A percentile compares a stretch with the other conserved stretches of the same genome.
Conservation (phyloP, 805 yeast genomes). For the Sungouiozyma intestinalis region DNA sequence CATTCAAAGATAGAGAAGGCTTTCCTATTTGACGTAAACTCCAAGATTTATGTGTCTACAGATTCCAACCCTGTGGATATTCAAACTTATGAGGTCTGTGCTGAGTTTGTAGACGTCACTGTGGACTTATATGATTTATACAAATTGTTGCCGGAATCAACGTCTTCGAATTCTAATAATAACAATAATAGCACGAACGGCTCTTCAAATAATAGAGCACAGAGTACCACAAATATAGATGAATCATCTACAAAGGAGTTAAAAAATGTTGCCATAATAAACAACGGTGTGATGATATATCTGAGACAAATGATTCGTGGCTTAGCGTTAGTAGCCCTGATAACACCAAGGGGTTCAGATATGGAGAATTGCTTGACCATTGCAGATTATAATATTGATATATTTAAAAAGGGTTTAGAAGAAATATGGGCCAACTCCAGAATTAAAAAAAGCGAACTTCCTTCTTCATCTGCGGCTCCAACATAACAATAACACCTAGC, state of each 20-base stretch:
- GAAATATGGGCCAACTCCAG: conserved; percentile 40
- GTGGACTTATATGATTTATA: conserved; percentile 75
- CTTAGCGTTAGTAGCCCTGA: conserved; percentile 78
- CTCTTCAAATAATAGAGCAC: background rate
- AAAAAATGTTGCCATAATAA: conserved; percentile 63
- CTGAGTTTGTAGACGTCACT: conserved; percentile 92
- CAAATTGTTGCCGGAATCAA: conserved; percentile 19
- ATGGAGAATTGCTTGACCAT: conserved; percentile 46
- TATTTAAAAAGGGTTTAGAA: conserved; percentile 67
- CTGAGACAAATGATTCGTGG: conserved; percentile 90
- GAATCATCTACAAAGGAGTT: conserved; percentile 29
- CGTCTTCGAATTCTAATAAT: background rate
- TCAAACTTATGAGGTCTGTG: conserved; percentile 92
- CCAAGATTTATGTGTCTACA: conserved; percentile 91
- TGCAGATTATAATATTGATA: conserved; percentile 80
- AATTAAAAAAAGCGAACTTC: conserved; percentile 4
- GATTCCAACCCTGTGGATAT: conserved; percentile 94
- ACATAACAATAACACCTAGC: no score
- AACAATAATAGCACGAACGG: background rate
- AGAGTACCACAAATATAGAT: background rate
- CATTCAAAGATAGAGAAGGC: conserved; percentile 89
- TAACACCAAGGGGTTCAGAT: conserved; percentile 52
- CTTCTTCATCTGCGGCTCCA: background rate
- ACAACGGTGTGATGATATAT: conserved; percentile 76
- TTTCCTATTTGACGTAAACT: conserved; percentile 80